A percentile compares a stretch with the other conserved stretches of the same genome.
Conservation (phyloP, 2,329 filamentous ascomycete genomes). For the Biscogniauxia mediterranea region DNA sequence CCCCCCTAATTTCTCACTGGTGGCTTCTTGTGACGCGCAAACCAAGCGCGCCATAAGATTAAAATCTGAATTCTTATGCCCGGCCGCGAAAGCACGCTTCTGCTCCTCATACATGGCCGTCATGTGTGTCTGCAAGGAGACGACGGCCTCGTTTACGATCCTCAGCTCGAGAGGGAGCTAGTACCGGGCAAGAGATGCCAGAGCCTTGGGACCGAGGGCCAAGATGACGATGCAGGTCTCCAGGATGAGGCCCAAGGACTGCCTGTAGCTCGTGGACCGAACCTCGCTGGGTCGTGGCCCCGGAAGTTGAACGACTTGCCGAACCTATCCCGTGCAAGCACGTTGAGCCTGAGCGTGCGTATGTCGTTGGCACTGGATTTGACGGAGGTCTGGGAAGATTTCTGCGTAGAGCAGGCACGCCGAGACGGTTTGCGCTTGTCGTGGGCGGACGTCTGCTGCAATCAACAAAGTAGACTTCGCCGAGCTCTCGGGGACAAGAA, state of each 20-base stretch:
- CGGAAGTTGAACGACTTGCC: conserved; percentile 32
- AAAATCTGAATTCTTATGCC: conserved; percentile 1
- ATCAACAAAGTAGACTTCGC: too few species aligned
- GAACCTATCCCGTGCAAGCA: conserved; percentile 31
- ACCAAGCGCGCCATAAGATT: conserved; percentile 21
- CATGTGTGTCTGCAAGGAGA: conserved; percentile 30
- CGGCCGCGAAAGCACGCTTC: conserved; percentile 20
- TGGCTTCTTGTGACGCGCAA: conserved; percentile 29
- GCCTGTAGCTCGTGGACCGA: conserved; percentile 25
- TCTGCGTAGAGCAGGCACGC: too few species aligned
- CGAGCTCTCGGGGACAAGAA: too few species aligned
- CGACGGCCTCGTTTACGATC: conserved; percentile 22
- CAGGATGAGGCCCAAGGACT: conserved; percentile 28
- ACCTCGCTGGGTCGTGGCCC: conserved; percentile 19
- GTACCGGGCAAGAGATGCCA: conserved; percentile 14
- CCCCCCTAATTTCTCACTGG: conserved; percentile 34
- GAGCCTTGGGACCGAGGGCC: conserved; percentile 24
- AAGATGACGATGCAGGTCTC: conserved; percentile 33
- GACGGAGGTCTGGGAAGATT: conserved; percentile 16
- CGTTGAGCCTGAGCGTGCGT: conserved; percentile 28
- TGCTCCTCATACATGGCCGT: conserved; percentile 31
- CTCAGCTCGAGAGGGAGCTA: conserved; percentile 22
- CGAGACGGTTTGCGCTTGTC: too few species aligned
- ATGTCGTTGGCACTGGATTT: conserved; percentile 24
- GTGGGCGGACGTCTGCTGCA: too few species aligned